phyloP scores from a whole-genome alignment of 805 yeast species.

The Ogataea ganodermae region DNA sequence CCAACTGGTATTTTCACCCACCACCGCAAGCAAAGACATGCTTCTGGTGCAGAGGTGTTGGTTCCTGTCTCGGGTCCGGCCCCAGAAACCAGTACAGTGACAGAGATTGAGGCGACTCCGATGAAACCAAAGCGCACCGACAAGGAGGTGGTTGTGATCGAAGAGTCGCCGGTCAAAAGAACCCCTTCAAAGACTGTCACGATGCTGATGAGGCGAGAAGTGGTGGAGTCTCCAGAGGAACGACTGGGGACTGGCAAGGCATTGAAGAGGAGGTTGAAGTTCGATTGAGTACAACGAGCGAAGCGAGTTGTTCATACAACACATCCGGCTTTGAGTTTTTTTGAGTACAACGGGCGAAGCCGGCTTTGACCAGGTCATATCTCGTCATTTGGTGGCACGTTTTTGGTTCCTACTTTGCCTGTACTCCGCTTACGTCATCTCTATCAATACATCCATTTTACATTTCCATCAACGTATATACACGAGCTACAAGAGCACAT shows the following conservation, averaged over 20 bases:
- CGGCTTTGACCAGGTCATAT: too few relatives aligned
- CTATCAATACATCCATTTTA: too few relatives aligned
- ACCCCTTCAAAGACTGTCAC: constrained; percentile 14
- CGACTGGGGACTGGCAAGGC: constrained; percentile 6
- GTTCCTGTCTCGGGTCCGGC: neutral
- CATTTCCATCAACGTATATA: too few relatives aligned
- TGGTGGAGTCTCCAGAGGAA: constrained; percentile 3
- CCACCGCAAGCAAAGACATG: constrained; percentile 20
- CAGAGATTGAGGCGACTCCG: constrained; percentile 36
- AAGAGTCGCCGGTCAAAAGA: constrained; percentile 26
- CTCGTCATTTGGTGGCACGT: too few relatives aligned
- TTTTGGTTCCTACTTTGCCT: too few relatives aligned
- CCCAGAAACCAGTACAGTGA: neutral
- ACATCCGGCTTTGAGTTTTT: too few relatives aligned
- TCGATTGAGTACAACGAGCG: constrained; percentile 13
- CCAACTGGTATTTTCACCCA: constrained; percentile 21
- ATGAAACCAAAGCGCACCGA: constrained; percentile 18
- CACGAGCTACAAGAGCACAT: too few relatives aligned
- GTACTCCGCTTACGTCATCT: too few relatives aligned
- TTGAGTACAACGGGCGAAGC: constrained; percentile 5
- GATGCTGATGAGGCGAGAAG: constrained; percentile 8
- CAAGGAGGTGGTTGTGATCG: constrained; percentile 16
- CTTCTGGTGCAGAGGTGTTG: neutral
- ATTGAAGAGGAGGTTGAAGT: constrained; percentile 26
- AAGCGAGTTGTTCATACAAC: neutral